Evolutionary conservation across 2,329 filamentous ascomycete species (phyloP).

Genomic region (Pseudocercospora pini-densiflorae): DNA sequence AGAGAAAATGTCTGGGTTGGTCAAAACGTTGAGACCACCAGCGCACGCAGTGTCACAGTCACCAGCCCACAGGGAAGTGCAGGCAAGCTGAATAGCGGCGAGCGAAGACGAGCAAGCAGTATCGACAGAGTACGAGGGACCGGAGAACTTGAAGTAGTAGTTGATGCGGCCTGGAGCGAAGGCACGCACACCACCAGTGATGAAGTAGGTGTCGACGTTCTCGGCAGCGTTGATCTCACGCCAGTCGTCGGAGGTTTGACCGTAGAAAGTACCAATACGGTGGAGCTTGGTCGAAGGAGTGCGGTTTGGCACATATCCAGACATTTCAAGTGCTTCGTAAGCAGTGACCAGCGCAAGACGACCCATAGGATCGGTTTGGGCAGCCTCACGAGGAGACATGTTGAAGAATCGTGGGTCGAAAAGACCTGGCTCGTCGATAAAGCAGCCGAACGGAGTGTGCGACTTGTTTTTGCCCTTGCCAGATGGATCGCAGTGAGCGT

Average conservation of each 20-base stretch:
- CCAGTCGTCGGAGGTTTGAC: constrained; percentile 77
- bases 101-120: constrained; percentile 80
- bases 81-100: constrained; percentile 72
- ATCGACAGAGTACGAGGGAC: constrained; percentile 73
- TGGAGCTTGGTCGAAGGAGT: constrained; percentile 69
- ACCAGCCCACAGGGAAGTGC: constrained; percentile 72
- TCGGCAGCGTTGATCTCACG: constrained; percentile 75
- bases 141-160: constrained; percentile 78
- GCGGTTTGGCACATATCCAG: constrained; percentile 74
- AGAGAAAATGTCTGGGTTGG: constrained; percentile 79
- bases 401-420: constrained; percentile 88
- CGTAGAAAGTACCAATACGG: constrained; percentile 74
- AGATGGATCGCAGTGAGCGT: constrained; percentile 71
- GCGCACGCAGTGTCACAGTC: constrained; percentile 83
- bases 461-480: constrained; percentile 77
- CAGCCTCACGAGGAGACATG: constrained; percentile 81
- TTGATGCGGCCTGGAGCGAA: constrained; percentile 70
- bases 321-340: constrained; percentile 82
- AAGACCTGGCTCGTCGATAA: constrained; percentile 73
- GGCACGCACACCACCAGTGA: constrained; percentile 65
- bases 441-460: constrained; percentile 77
- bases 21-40: constrained; percentile 77
- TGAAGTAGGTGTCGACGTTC: constrained; percentile 72
- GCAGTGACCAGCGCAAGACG: constrained; percentile 75
- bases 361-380: constrained; percentile 81